Evolutionary conservation across 108 stramenopile genomes (phyloP).

Genomic region (Skeletonema marinoi): DNA sequence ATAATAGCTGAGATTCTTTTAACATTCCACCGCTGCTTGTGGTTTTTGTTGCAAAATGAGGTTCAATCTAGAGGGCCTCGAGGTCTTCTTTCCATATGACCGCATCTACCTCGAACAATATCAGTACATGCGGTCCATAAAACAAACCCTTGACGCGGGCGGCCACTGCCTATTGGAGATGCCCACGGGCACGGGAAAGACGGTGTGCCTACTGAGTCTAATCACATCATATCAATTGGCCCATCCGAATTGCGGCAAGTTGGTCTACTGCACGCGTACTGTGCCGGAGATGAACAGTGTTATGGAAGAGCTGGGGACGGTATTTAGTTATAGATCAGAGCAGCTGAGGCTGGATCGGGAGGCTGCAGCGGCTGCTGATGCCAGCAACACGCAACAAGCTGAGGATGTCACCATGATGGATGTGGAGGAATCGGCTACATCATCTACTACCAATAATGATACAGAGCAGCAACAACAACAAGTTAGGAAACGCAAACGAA

Average conservation of each 20-base stretch:
- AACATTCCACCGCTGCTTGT: no score
- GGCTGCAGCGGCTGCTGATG: constrained; percentile 5
- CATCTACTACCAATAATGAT: not conserved
- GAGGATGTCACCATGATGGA: constrained; percentile 39
- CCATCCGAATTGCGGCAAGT: constrained; percentile 89
- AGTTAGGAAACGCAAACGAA: constrained; percentile 46
- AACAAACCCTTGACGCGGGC: constrained; percentile 95
- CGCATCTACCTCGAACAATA: constrained; percentile 98
- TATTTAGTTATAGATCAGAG: constrained; percentile 88
- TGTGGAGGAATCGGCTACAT: constrained; percentile 1
- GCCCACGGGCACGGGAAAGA: constrained; percentile 97
- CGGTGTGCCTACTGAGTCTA: constrained; percentile 92
- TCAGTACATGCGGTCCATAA: constrained; percentile 98
- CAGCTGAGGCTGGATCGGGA: constrained; percentile 61
- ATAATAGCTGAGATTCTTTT: no score
- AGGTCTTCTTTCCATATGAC: constrained; percentile 99
- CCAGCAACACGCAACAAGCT: constrained; percentile 2
- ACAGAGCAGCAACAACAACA: not conserved
- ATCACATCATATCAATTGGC: constrained; percentile 98
- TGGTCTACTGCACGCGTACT: constrained; percentile 99
- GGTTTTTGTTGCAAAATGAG: no score
- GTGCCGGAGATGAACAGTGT: constrained; percentile 99
- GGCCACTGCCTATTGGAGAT: constrained; percentile 98
- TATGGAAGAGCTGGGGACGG: constrained; percentile 96
- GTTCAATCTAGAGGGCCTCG: constrained; percentile 95